Evolutionary conservation across 2,329 filamentous ascomycete species (phyloP), one percentile per base, ranked within the genome.

Genomic region (Paracorniculantispora psalliotae): DNA sequence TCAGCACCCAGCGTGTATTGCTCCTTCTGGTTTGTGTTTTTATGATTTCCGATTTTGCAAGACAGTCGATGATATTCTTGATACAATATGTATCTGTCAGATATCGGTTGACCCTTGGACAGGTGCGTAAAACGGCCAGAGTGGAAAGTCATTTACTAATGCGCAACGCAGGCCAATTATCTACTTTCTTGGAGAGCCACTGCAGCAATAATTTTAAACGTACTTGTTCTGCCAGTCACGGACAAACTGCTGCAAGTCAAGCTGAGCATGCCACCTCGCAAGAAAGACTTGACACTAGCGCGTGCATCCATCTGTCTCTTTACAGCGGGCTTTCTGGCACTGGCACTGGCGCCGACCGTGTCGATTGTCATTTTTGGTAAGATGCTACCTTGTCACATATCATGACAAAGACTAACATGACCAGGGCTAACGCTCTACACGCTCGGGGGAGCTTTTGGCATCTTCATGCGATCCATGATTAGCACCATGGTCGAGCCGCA

Each of bases 11-110:
- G 26, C 57, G 15, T 4, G 39, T 26, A 7, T 13, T 59, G 37
- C 30, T 59, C 35, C 19, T 47, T 21, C 25, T 51, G 37, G 48
- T 53, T 10, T 43, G 47, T n/a, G 48, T 46, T 28, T 59, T 59
- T 23, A 23, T 28, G 37, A 41, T 59, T 23, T 59, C 57, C 15
- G 57, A 53, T 30, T 59, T 59, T 52, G 48, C 48, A 19, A 26
- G 57, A 21, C 48, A 52, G 41, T 59, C 56, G 37, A 43, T 59
- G 48, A n/a, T 44, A 39, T 59, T 52, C 13, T 39, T 59, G 39
- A 37, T 53, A 10, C 57, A 59, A 44, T 59, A 59, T 26, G 47
- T 44, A 5, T 59, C 57, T 13, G 37, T 52, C 28, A n/a, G 57
- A 19, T 59, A 59, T 28, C 19, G 13, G 2, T 17, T 53, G 47